Conservation (phyloP, 768 basidiomycete genomes). For the Tephrocybe rancida region DNA sequence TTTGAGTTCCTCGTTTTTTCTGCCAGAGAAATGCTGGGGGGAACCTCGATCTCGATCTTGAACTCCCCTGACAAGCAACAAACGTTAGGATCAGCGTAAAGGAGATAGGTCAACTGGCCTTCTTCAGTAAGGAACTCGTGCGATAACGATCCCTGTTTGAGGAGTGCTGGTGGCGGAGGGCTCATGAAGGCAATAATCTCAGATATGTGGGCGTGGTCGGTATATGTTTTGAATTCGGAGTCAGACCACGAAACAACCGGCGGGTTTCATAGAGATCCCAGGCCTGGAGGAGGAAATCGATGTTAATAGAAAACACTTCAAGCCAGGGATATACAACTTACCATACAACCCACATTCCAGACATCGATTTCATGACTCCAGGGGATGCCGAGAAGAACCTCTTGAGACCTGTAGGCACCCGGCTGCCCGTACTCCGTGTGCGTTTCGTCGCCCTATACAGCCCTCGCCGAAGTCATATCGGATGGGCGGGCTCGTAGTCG, state of each 20-base stretch:
- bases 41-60: no score
- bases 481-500: slow-evolving; percentile 11
- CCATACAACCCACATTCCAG: slow-evolving; percentile 32
- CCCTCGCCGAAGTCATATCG: slow-evolving; percentile 27
- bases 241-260: no score
- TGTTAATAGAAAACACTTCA: no score
- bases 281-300: no score
- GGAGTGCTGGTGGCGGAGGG: slow-evolving; percentile 4
- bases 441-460: slow-evolving; percentile 6
- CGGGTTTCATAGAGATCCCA: no score
- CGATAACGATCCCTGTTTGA: background rate
- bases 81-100: no score
- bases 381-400: slow-evolving; percentile 26
- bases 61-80: no score
- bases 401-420: slow-evolving; percentile 26
- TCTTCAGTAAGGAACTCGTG: background rate
- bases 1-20: no score
- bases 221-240: no score
- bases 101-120: no score
- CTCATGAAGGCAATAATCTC: slow-evolving; percentile 5
- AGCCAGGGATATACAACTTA: no score
- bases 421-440: slow-evolving; percentile 24
- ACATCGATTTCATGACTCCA: slow-evolving; percentile 30
- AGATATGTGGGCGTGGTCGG: background rate
- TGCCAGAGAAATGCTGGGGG: no score